Base-by-base conservation (phyloP, 1,284 basidiomycete species). In the Rugosomyces carneus region DNA sequence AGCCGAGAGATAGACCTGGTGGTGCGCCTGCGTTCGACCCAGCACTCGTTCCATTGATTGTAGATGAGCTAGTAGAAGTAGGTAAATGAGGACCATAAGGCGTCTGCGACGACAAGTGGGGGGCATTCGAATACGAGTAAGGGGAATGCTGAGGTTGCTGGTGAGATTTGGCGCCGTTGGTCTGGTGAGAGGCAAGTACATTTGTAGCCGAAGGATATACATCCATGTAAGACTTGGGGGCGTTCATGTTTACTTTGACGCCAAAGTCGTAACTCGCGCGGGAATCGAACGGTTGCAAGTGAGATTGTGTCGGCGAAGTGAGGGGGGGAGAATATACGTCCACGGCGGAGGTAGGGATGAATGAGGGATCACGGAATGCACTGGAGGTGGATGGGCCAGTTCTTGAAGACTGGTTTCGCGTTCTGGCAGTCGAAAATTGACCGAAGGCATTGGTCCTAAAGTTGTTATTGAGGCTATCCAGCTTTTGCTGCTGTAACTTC, bases 21-120 rank as follows among this genome's bases (percentile, higher is more conserved):
- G 54, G 47, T 7, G 46, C 52, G 23, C 45, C 47, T 19, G 50
- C 41, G 23, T 50, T 50, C 5, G 46, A 39, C 40, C 44, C 54
- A 50, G 46, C 43, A 38, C 61, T 63, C 47, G 61, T 49, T 53
- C 60, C 60, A 38, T 53, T 60, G 19, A 55, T 55, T 58, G 32
- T 59, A 46, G 37, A 60, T 55, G 37, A 15, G 5, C 57, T 53
- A 56, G 53, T 45, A 26, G 66, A 62, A n/a, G 75, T 60, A 32
- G 78, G 70, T 2, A 87, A 66, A 58, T 84, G 81, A 26, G 82
- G 80, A 2, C 82, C 83, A 51, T 81, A 87, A 2, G 82, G 81
- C 1, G 83, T 81, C 63, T 87, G 84, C 1, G 81, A 81, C 42
- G 80, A 76, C 50, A 80, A 58, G 39, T 76, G 75, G 48, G 72